Conservation (phyloP, 495 filamentous ascomycete genomes). For the Podospora appendiculata region DNA sequence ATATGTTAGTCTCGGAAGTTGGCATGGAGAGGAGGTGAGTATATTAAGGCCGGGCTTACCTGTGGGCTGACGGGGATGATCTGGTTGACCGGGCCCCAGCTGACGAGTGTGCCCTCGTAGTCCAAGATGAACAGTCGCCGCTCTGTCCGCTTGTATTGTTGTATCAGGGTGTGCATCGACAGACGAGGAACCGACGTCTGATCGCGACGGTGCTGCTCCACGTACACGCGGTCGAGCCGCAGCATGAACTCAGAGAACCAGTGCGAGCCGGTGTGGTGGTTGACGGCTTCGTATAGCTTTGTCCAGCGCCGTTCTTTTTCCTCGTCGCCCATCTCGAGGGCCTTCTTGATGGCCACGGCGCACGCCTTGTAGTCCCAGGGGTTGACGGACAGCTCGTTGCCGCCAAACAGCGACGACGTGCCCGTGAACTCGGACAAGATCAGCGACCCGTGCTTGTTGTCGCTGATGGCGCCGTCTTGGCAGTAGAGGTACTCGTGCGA, state of each 20-base stretch:
- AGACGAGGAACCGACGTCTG: conserved; percentile 78
- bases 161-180: conserved; percentile 52
- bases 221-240: conserved; percentile 61
- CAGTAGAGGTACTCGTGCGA: conserved; percentile 89
- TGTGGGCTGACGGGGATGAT: conserved; percentile 79
- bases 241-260: conserved; percentile 72
- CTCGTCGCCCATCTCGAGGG: conserved; percentile 64
- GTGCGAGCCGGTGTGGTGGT: conserved; percentile 69
- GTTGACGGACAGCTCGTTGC: conserved; percentile 73
- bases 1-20: neutral
- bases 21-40: neutral
- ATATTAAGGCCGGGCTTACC: conserved; percentile 18
- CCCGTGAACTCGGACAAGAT: conserved; percentile 93
- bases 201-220: conserved; percentile 75
- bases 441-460: conserved; percentile 75
- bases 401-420: conserved; percentile 74
- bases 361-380: conserved; percentile 89
- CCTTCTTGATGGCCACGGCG: conserved; percentile 71
- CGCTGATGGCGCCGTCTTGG: conserved; percentile 68
- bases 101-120: conserved; percentile 85
- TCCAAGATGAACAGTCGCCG: conserved; percentile 80
- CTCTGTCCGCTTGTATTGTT: conserved; percentile 54
- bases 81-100: conserved; percentile 69
- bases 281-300: conserved; percentile 64
- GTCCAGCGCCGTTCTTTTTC: conserved; percentile 70